phyloP scores from a whole-genome alignment of 352 stramenopile genomes.

The Phytophthora syringae region DNA sequence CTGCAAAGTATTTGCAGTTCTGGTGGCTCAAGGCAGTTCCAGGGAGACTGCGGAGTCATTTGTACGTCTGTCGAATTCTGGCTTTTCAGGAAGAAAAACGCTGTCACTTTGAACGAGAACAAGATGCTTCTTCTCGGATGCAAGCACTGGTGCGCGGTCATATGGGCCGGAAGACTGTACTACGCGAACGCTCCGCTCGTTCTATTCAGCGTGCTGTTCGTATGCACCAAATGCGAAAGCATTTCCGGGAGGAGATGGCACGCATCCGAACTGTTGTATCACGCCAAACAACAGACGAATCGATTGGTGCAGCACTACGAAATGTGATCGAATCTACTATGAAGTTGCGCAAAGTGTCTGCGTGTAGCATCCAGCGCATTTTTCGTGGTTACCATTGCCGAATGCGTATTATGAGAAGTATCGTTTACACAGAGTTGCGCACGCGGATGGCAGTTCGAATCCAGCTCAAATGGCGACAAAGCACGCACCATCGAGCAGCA shows the following conservation, averaged over 20 bases:
- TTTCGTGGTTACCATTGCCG: constrained; percentile 51
- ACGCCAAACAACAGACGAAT: constrained; percentile 19
- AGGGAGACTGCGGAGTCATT: constrained; percentile 52
- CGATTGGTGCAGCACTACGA: constrained; percentile 28
- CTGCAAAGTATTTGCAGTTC: constrained; percentile 67
- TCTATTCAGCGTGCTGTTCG: constrained; percentile 54
- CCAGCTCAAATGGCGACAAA: constrained; percentile 68
- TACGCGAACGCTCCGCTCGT: constrained; percentile 47
- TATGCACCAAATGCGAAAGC: constrained; percentile 46
- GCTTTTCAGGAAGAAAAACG: constrained; percentile 17
- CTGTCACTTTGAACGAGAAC: constrained; percentile 25
- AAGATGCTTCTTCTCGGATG: constrained; percentile 51
- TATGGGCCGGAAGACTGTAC: constrained; percentile 43
- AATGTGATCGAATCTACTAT: constrained; percentile 42
- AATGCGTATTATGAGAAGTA: constrained; percentile 29
- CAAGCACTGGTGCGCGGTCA: constrained; percentile 62
- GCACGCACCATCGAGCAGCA: constrained; percentile 53
- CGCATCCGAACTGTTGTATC: constrained; percentile 43
- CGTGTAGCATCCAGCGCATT: constrained; percentile 66
- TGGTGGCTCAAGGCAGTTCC: constrained; percentile 69
- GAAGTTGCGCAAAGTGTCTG: constrained; percentile 43
- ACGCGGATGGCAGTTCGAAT: constrained; percentile 65
- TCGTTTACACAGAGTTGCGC: constrained; percentile 50
- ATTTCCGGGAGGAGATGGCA: constrained; percentile 43
- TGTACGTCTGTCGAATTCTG: constrained; percentile 34